Base-by-base conservation (phyloP, 1,284 basidiomycete species). In the Dichomitus squalens region DNA sequence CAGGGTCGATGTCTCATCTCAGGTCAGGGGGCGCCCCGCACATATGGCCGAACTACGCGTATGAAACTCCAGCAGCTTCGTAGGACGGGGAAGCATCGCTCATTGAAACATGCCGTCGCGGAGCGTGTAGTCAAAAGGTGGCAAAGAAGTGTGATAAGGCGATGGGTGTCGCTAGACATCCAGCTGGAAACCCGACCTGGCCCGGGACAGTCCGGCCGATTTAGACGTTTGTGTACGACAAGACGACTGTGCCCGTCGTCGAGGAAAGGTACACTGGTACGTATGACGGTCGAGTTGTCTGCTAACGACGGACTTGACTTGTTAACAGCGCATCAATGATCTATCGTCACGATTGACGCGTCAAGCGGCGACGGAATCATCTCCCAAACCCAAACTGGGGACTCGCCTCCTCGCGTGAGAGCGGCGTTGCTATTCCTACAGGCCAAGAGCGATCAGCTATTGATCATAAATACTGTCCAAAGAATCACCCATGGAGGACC, bases 291-390 rank as follows among this genome's bases (percentile, higher is more conserved):
- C 34, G 36, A 36, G 52, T 52, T 49, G 55, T 60, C 34, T 48
- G 47, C 38, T 58, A 52, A 39, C 50, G 56, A 57, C 55, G 29
- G 36, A 9, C 29, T 31, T 43, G 49, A 20, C 43, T 52, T 53
- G 23, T 47, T 33, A 52, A 52, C 56, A 55, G 52, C 49, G 29
- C 53, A 63, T 63, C 61, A 63, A 39, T 60, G 61, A 63, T 63
- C 29, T 46, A 41, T 53, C 46, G 40, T 36, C 34, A 51, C n/a
- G 51, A 57, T 57, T 51, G 46, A 40, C 56, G 51, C 31, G 21
- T 33, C 16, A 20, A 47, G 29, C 48, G 38, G 49, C 56, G 23
- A 56, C 44, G 35, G 41, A 40, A 60, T 58, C 55, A 63, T 20
- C 35, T 41, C 21, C 12, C 49, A 43, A 49, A 49, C 35, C 53